phyloP scores from a whole-genome alignment of 2,329 filamentous ascomycete genomes.

The Aspergillus ochraceoroseus region DNA sequence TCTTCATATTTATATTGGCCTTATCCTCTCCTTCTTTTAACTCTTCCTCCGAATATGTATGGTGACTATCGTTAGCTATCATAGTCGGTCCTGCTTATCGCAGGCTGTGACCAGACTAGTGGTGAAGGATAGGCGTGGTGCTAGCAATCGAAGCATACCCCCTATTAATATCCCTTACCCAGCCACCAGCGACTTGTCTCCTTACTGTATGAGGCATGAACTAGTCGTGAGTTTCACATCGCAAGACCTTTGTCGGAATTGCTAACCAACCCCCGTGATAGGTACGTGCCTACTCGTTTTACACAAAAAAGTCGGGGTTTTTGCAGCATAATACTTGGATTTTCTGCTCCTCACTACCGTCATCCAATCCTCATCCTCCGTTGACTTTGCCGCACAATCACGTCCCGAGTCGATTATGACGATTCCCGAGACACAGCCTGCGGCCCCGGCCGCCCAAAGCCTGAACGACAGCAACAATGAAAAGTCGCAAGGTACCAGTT shows the following conservation, averaged over 20 bases:
- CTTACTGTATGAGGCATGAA: no score
- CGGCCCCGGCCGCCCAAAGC: background rate
- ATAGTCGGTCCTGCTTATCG: background rate
- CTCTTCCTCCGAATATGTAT: background rate
- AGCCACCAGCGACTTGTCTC: no score
- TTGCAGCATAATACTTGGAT: background rate
- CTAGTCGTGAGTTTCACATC: constrained; percentile 7
- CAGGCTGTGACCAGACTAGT: constrained; percentile 1
- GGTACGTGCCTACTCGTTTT: background rate
- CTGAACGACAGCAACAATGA: background rate
- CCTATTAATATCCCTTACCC: no score
- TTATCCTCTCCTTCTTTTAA: background rate
- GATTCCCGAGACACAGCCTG: constrained; percentile 3
- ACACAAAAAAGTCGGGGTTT: constrained; percentile 6
- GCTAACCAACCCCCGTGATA: no score
- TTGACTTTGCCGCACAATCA: background rate
- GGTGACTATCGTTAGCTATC: constrained; percentile 4
- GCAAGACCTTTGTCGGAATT: background rate
- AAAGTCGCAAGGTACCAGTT: constrained; percentile 3
- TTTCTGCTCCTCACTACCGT: background rate
- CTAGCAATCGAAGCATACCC: background rate
- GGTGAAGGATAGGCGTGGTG: no score
- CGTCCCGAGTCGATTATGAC: constrained; percentile 1
- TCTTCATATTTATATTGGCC: no score
- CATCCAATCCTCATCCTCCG: background rate